Evolutionary conservation across 768 basidiomycete genomes (phyloP), one percentile per base, ranked within the genome.

Genomic region (Lanmaoa rubissima): DNA sequence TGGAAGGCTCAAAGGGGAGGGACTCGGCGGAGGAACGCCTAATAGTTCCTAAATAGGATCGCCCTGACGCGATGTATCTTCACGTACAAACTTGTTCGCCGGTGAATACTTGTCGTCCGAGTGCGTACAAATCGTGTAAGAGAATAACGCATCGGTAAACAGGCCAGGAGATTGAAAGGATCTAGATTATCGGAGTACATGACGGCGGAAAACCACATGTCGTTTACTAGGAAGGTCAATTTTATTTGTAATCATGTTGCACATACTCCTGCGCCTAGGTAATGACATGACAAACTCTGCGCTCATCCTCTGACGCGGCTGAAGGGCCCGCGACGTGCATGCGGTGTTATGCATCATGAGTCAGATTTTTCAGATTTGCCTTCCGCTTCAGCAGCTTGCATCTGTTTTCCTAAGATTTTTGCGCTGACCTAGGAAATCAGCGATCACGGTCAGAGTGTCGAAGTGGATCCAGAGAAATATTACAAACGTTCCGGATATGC

Each of bases 401-500:
- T 69, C 61, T 76, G 78, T 70, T 85, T 78, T 11, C 86, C 85
- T 44, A 91, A 69, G 57, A 92, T 87, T 73, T 90, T 92, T 58
- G 90, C 90, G 69, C 88, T 82, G 59, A 93, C 86, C 90, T 92
- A 65, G 57, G 60, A 60, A 63, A 59, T 58, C 61, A 41, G 52
- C 26, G 41, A 49, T 56, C 55, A 54, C 46, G 26, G 53, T 61
- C 45, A 60, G 40, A 53, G 39, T n/a, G 47, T 53, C 36, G 56
- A 60, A 63, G 61, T 62, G 59, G 61, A 35, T 57, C 36, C 60
- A 49, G 56, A 54, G 54, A 45, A 39, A 46, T 32, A 57, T 56
- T 68, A 70, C 78, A 50, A 65, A 92, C 92, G 72, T 92, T 93
- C 59, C 91, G 84, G 57, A 94, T 86, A 69, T 94, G 90, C 67